Evolutionary conservation across 2,329 filamentous ascomycete species (phyloP).

Genomic region (Ilyonectria mors-panacis): DNA sequence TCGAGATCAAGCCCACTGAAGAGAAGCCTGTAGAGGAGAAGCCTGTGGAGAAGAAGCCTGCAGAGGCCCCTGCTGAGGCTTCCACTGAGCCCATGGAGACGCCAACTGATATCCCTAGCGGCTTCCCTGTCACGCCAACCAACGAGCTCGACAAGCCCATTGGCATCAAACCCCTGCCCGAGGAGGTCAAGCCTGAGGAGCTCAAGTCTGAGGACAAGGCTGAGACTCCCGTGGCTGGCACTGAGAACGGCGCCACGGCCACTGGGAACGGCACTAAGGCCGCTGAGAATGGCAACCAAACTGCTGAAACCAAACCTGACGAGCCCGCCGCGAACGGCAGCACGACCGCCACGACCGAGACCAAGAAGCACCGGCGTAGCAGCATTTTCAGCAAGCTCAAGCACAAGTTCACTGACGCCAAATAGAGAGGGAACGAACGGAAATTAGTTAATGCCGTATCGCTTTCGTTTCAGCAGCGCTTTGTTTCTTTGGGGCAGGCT

Average conservation of each 20-base stretch:
- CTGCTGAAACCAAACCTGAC: constrained; percentile 41
- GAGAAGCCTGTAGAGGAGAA: no score
- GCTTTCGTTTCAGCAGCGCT: constrained; percentile 45
- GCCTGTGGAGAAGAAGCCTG: no score
- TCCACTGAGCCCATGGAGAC: constrained; percentile 39
- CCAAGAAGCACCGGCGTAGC: constrained; percentile 77
- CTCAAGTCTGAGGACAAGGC: constrained; percentile 26
- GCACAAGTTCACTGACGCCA: constrained; percentile 58
- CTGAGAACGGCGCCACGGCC: constrained; percentile 40
- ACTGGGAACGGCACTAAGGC: constrained; percentile 43
- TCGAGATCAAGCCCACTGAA: constrained; percentile 43
- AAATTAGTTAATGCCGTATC: constrained; percentile 45
- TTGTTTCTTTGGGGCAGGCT: constrained; percentile 52
- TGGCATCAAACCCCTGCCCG: constrained; percentile 72
- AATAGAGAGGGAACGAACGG: constrained; percentile 24
- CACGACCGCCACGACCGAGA: constrained; percentile 54
- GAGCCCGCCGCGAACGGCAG: constrained; percentile 42
- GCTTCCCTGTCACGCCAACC: constrained; percentile 77
- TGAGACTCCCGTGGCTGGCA: constrained; percentile 32
- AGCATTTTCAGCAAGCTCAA: constrained; percentile 73
- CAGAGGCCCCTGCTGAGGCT: constrained; percentile 30
- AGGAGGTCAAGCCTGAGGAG: constrained; percentile 37
- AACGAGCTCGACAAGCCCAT: constrained; percentile 67
- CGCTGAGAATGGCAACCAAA: constrained; percentile 37
- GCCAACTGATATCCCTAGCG: constrained; percentile 59